Evolutionary conservation across 257 asterid species (phyloP), one percentile per base, ranked within the genome.

Genomic region (Capsicum pubescens): DNA sequence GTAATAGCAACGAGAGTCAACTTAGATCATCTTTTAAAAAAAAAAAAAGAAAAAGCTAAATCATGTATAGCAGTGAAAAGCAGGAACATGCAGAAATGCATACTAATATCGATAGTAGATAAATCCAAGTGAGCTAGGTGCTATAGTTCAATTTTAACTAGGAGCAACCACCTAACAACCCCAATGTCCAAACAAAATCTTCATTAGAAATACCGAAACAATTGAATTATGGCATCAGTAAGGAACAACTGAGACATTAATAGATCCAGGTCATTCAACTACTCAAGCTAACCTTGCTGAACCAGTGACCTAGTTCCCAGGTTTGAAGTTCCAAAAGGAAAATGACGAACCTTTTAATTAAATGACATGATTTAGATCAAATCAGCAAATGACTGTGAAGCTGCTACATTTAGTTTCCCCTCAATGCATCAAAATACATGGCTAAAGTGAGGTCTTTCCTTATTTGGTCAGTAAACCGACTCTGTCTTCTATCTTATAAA

Each of bases 1-100:
- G 91, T 85, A 88, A 83, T 83, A 83, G 66, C 46, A 82, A 87
- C 69, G 9, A 52, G 81, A 26, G 81, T 12, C 81, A 26, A 52
- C 60, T 76, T 76, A 52, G 63, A 76, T 52, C 64, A 21, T 42
- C 79, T 42, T n/a, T 5, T 0, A 21, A 17, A 44, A 5, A 61
- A 19, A 69, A 16, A 1, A 39, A 26, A 26, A 26, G 1, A 26
- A 26, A 0, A 39, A 8, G 19, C 12, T 39, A 69, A 69, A 16
- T 42, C 78, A 16, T 69, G 55, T 0, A 69, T 69, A 69, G 42
- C 54, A 16, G 56, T 42, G 0, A 69, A 69, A 3, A 50, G 44
- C 5, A 52, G 46, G 21, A 50, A 13, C 21, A 48, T 0, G 61
- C 61, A 21, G 46, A 48, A 74, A 74, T 13, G n/a, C 48, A 44